phyloP scores from a whole-genome alignment of 805 yeast species.

The Blastobotrys chiropterorum region DNA sequence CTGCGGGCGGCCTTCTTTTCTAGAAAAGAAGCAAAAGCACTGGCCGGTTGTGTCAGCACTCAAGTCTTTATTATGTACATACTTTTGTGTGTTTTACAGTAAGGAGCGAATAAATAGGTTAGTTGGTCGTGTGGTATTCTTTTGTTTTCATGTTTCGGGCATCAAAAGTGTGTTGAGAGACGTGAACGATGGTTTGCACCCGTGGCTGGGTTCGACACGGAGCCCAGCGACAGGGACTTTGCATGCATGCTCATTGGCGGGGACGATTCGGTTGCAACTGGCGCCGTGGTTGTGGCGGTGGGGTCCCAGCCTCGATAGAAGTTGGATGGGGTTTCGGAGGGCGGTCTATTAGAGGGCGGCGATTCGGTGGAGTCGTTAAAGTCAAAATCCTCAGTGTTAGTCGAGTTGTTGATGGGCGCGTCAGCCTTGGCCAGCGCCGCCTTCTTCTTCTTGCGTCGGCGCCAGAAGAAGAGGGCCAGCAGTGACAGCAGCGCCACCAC shows the following conservation, averaged over 20 bases:
- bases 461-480: conserved; percentile 1
- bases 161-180: background rate
- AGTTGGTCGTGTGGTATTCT: background rate
- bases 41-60: background rate
- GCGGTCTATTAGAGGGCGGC: background rate
- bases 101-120: background rate
- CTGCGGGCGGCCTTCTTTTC: no score
- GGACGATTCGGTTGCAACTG: background rate
- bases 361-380: background rate
- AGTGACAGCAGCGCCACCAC: background rate
- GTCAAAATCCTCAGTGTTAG: background rate
- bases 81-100: background rate
- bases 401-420: background rate
- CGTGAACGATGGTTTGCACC: background rate
- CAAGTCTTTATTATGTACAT: background rate
- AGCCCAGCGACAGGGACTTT: background rate
- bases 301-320: conserved; percentile 7
- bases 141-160: background rate
- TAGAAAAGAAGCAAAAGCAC: background rate
- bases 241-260: background rate
- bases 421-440: background rate
- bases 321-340: background rate
- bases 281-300: conserved; percentile 1
- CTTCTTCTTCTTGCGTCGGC: background rate
- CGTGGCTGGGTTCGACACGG: background rate